Evolutionary conservation across 768 basidiomycete genomes (phyloP), one percentile per base, ranked within the genome.

Genomic region (Auriscalpium microsporum): DNA sequence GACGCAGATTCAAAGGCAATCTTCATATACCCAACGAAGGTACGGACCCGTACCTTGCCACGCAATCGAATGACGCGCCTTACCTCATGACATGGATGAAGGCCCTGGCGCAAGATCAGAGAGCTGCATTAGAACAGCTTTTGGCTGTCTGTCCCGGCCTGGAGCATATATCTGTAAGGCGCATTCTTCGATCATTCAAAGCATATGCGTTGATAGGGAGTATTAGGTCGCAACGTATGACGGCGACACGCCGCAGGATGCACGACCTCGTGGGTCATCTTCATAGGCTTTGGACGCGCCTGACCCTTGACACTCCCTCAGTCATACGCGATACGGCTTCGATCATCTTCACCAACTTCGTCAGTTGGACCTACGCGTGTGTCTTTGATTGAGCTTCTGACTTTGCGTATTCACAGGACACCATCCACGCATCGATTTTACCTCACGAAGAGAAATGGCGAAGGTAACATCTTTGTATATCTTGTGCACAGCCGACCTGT

Each of bases 101-200:
- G 87, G 92, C 92, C 14, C 73, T 95, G 42, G 92, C 93, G 1
- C 92, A 95, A 69, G 92, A 95, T 64, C 92, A 95, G 67, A 82
- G 77, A 60, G 70, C 72, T 4, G 83, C 87, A 1, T 68, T 94
- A 49, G 80, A 87, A 55, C 82, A 85, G 53, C 65, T 95, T 13
- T 62, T 94, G 0, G 75, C 62, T 53, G 71, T 73, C 9, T 84
- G 81, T 66, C 74, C 81, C 0, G 79, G 82, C 9, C 73, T 93
- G n/a, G 79, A 79, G 54, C 73, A 83, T 50, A 66, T 86, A 40
- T 75, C 75, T 65, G 84, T 83, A 37, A 9, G 59, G 28, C 28
- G 51, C 45, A 28, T 33, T n/a, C 13, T 35, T n/a, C 36, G 53
- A 35, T 35, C 2, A 8, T n/a, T 28, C 4, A 37, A 5, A 11